Percentiles rank a stretch among this genome's conserved stretches.
These are phyloP conservation scores for Fagopyrum esculentum DNA, from an alignment of 148 eudicot species.

Conservation along the genomic window DNA sequence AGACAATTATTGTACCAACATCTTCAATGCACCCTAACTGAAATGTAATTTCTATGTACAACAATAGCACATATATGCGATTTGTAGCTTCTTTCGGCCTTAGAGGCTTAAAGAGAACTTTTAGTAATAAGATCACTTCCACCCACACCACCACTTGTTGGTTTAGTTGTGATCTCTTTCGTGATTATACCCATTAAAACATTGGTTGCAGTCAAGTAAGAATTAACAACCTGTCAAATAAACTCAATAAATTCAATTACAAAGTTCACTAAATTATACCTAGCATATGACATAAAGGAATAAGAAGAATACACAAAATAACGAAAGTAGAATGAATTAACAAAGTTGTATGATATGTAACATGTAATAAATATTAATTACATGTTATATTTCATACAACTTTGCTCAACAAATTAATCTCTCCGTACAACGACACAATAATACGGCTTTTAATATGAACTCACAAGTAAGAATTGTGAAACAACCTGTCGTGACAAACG, in stretches of 20 bases:
- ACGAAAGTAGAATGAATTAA: neutral
- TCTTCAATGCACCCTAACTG: too few relatives aligned
- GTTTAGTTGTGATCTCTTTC: conserved; percentile 30
- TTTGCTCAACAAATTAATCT: too few relatives aligned
- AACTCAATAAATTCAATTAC: neutral
- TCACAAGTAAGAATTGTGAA: too few relatives aligned
- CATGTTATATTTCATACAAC: too few relatives aligned
- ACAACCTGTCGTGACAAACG: too few relatives aligned
- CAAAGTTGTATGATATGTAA: neutral
- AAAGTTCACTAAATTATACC: neutral
- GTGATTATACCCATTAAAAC: conserved; percentile 52
- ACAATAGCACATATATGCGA: conserved; percentile 45
- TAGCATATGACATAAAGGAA: neutral
- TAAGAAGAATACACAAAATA: neutral
- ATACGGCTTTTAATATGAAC: too few relatives aligned
- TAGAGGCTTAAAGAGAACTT: conserved; percentile 24
- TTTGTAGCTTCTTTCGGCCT: conserved; percentile 31
- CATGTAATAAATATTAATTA: too few relatives aligned
- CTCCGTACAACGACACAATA: too few relatives aligned
- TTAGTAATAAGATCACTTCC: conserved; percentile 26
- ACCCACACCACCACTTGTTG: conserved; percentile 19
- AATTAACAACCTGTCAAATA: neutral
- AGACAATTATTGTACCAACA: too few relatives aligned
- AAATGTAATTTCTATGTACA: conserved; percentile 23
- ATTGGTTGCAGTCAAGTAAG: conserved; percentile 54